Evolutionary conservation across 2,329 filamentous ascomycete species (phyloP).

Genomic region (Fusarium tricinctum): DNA sequence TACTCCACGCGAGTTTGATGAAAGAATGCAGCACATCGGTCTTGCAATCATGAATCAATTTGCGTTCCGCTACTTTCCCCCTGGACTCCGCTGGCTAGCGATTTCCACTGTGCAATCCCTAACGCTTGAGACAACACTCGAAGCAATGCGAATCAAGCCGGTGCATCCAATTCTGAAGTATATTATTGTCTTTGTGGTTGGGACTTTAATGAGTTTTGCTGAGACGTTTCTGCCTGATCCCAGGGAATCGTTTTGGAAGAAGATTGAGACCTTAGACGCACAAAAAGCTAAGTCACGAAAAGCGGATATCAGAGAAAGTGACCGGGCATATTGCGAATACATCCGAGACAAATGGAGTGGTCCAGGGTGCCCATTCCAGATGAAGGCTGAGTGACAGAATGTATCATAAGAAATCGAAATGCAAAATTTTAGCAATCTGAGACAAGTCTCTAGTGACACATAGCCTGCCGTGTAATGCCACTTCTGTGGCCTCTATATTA

Average conservation of each 20-base stretch:
- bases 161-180: background rate
- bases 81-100: background rate
- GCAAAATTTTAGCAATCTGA: too few relatives aligned
- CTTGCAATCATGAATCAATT: conserved; percentile 11
- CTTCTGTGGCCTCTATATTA: too few relatives aligned
- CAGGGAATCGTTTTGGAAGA: conserved; percentile 5
- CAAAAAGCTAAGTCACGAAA: background rate
- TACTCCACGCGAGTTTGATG: background rate
- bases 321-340: background rate
- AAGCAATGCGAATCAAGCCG: background rate
- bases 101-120: background rate
- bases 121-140: background rate
- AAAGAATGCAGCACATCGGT: conserved; percentile 4
- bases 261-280: background rate
- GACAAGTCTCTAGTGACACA: too few relatives aligned
- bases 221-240: background rate
- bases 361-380: background rate
- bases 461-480: too few relatives aligned
- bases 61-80: conserved; percentile 3
- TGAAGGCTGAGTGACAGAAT: background rate
- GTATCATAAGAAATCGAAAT: too few relatives aligned
- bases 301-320: background rate
- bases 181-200: background rate
- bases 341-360: conserved; percentile 6
- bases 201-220: background rate